phyloP scores from a whole-genome alignment of 2,329 filamentous ascomycete species.

The Zelopaecilomyces penicillatus region DNA sequence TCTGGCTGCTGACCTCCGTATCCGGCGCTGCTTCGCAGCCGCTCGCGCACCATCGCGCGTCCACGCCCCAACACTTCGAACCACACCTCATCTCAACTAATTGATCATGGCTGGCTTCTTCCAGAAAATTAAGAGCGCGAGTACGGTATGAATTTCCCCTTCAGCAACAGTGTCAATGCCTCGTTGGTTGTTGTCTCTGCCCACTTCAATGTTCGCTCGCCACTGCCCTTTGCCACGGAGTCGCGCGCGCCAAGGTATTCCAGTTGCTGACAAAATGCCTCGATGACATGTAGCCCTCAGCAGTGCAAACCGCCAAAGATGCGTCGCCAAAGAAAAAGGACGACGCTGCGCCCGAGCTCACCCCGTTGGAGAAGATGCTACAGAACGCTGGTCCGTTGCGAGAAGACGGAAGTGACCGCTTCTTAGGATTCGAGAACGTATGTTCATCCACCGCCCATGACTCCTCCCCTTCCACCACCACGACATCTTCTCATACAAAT shows the following conservation, averaged over 20 bases:
- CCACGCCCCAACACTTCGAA: no score
- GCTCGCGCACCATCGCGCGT: no score
- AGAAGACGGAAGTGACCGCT: slow-evolving; percentile 89
- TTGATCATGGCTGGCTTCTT: slow-evolving; percentile 48
- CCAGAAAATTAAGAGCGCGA: slow-evolving; percentile 48
- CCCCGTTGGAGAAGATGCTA: slow-evolving; percentile 66
- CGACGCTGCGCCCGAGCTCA: slow-evolving; percentile 48
- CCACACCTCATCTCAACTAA: no score
- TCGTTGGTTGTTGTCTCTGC: not conserved
- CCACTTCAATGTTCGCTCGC: not conserved
- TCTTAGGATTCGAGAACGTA: slow-evolving; percentile 97
- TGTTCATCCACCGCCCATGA: slow-evolving; percentile 28
- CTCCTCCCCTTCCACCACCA: slow-evolving; percentile 1
- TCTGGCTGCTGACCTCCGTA: slow-evolving; percentile 22
- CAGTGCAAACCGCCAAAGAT: slow-evolving; percentile 37
- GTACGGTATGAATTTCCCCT: slow-evolving; percentile 39
- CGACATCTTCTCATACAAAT: no score
- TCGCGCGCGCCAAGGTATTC: slow-evolving; percentile 11
- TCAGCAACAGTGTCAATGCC: not conserved
- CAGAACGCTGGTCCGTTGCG: slow-evolving; percentile 72
- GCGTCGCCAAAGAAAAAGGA: slow-evolving; percentile 46
- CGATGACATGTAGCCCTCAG: slow-evolving; percentile 30
- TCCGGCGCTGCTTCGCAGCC: slow-evolving; percentile 3
- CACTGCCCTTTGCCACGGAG: not conserved
- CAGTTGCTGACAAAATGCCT: slow-evolving; percentile 25